These are phyloP conservation scores for Torulaspora gathmanii DNA, from an alignment of 805 yeast species.

Conservation along the genomic window DNA sequence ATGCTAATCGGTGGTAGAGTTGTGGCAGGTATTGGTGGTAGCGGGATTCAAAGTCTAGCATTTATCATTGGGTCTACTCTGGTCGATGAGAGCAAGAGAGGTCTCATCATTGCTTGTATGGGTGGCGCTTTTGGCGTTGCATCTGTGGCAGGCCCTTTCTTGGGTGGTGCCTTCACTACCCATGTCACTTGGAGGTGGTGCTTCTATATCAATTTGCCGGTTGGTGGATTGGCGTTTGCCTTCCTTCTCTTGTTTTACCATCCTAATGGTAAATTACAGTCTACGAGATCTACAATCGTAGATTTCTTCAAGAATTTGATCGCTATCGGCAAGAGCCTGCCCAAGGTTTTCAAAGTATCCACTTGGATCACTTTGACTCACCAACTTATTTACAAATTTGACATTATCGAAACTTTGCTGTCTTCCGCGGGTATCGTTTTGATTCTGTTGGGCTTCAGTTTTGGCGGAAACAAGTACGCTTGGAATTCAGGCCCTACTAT, in stretches of 20 bases:
- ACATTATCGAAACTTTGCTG: slow-evolving; percentile 24
- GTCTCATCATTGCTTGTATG: slow-evolving; percentile 22
- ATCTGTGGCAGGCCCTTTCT: slow-evolving; percentile 54
- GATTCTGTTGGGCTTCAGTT: slow-evolving; percentile 24
- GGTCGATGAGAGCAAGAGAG: slow-evolving; percentile 27
- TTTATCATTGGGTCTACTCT: slow-evolving; percentile 47
- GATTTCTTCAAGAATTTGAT: background rate
- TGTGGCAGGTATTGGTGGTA: slow-evolving; percentile 67
- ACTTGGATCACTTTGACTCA: slow-evolving; percentile 8
- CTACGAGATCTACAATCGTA: background rate
- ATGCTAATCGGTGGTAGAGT: slow-evolving; percentile 68
- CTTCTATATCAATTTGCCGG: slow-evolving; percentile 63
- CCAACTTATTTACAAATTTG: slow-evolving; percentile 18
- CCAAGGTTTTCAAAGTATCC: background rate
- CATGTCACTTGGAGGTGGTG: slow-evolving; percentile 72
- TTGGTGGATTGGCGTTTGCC: slow-evolving; percentile 45
- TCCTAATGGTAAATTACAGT: slow-evolving; percentile 11
- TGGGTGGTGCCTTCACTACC: slow-evolving; percentile 62
- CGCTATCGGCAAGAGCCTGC: background rate
- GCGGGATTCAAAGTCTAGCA: slow-evolving; percentile 56
- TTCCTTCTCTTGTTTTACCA: slow-evolving; percentile 20
- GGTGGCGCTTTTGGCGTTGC: slow-evolving; percentile 44
- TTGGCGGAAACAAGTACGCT: slow-evolving; percentile 52
- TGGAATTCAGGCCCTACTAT: slow-evolving; percentile 50
- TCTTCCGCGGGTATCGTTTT: slow-evolving; percentile 24